Evolutionary conservation across 192 early-diverging fungal genomes (phyloP).

Genomic region (Phlyctochytrium bullatum): DNA sequence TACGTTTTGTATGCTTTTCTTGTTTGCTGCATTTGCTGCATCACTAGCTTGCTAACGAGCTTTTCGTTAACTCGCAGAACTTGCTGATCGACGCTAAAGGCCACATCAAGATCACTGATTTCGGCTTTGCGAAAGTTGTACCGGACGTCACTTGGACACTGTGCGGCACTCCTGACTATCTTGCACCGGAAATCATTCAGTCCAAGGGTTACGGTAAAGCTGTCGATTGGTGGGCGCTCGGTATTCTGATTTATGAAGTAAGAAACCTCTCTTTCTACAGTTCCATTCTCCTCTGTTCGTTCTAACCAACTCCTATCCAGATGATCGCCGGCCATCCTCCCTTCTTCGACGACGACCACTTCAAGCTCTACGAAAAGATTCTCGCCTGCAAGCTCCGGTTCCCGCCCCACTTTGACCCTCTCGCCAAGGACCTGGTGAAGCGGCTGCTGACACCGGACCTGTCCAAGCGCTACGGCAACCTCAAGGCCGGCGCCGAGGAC

Average conservation of each 20-base stretch:
- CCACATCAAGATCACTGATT: conserved; percentile 85
- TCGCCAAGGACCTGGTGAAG: conserved; percentile 37
- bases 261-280: neutral
- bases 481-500: conserved; percentile 38
- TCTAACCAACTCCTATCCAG: too few relatives aligned
- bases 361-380: conserved; percentile 47
- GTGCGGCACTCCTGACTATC: conserved; percentile 81
- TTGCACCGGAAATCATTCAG: conserved; percentile 69
- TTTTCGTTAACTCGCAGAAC: conserved; percentile 50
- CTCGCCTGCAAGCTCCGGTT: conserved; percentile 42
- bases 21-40: conserved; percentile 1
- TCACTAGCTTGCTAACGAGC: neutral
- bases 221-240: conserved; percentile 95
- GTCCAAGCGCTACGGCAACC: conserved; percentile 38
- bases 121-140: conserved; percentile 84
- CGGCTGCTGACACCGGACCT: conserved; percentile 36
- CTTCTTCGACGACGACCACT: conserved; percentile 39
- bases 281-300: too few relatives aligned
- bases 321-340: conserved; percentile 24
- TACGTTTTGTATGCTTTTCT: neutral
- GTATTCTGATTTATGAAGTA: conserved; percentile 84
- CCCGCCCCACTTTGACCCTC: conserved; percentile 36
- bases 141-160: conserved; percentile 81
- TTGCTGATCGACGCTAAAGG: conserved; percentile 69
- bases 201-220: conserved; percentile 89